A percentile compares a stretch with the other conserved stretches of the same genome.
Conservation (phyloP, 805 yeast species). For the Candida endomychidarum region DNA sequence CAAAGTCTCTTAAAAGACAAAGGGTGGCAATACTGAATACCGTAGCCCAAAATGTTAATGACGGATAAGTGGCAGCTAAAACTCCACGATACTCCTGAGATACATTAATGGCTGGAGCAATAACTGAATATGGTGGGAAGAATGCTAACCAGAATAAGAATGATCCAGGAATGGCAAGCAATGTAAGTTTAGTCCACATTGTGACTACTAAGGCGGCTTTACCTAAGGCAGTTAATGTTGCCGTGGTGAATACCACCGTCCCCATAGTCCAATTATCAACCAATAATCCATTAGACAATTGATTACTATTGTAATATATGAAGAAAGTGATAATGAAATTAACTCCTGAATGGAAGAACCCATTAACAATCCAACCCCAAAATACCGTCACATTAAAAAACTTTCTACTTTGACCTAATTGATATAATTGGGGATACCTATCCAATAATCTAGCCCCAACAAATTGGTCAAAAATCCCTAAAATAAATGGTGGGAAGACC, state of each 20-base stretch:
- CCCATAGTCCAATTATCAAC: conserved; percentile 97
- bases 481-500: conserved; percentile 91
- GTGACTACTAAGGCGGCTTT: conserved; percentile 92
- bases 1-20: conserved; percentile 82
- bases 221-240: conserved; percentile 85
- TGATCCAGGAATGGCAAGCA: conserved; percentile 94
- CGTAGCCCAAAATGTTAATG: conserved; percentile 81
- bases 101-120: conserved; percentile 81
- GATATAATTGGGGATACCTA: conserved; percentile 89
- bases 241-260: conserved; percentile 81
- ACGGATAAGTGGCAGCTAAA: conserved; percentile 69
- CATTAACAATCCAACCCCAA: conserved; percentile 97
- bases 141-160: conserved; percentile 77
- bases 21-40: conserved; percentile 70
- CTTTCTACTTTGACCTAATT: conserved; percentile 82
- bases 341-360: conserved; percentile 89
- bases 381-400: conserved; percentile 89
- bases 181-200: conserved; percentile 92
- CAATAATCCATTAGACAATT: conserved; percentile 62
- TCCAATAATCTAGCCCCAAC: conserved; percentile 86
- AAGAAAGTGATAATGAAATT: conserved; percentile 71
- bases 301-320: conserved; percentile 68
- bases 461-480: conserved; percentile 96
- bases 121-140: conserved; percentile 81
- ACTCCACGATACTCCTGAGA: conserved; percentile 86